Base-by-base conservation (phyloP, 2,329 filamentous ascomycete species). In the Cladosporium austrohemisphaericum region DNA sequence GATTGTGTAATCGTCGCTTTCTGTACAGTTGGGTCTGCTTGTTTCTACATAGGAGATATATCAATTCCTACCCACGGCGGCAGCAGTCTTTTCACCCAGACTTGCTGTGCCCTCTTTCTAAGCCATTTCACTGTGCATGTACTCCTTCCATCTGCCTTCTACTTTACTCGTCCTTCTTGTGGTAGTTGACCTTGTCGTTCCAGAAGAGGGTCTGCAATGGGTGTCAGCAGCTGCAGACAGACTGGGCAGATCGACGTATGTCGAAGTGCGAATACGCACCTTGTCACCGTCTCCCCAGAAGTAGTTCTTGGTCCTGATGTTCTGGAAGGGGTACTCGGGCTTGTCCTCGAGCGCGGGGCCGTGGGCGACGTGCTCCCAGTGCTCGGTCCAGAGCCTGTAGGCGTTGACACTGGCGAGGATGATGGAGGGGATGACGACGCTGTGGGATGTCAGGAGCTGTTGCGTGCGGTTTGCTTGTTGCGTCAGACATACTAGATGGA, bases 221-320 rank as follows among this genome's bases (percentile, higher is more conserved):
- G 32, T 26, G 29, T 59, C 28, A 57, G 43, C 32, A 31, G 5
- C 29, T n/a, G 16, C 25, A n/a, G 36, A 29, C 11, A 10, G 48
- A 11, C 16, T 48, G 14, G 20, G 11, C n/a, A n/a, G n/a, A n/a
- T n/a, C n/a, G n/a, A n/a, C n/a, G n/a, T n/a, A 11, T 16, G 16
- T 20, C 23, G 25, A 28, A 14, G n/a, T 10, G 5, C 29, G 11
- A 11, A n/a, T 11, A 66, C 77, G 65, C 59, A 89, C 87, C 87
- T 97, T 93, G 77, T 98, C 93, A 68, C 93, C 93, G 68, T 97
- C 79, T 60, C 92, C 91, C 87, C 87, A 98, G 66, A 82, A 84
- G 79, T 75, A 98, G 82, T 95, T 96, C 85, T 93, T 96, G 71
- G 82, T 81, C 70, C 93, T 87, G 72, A 98, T 87, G 80, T 98